Percentiles rank a stretch among this genome's conserved stretches.
Evolutionary conservation across 2,329 filamentous ascomycete genomes (phyloP).

Genomic region (Coniochaeta sp.): DNA sequence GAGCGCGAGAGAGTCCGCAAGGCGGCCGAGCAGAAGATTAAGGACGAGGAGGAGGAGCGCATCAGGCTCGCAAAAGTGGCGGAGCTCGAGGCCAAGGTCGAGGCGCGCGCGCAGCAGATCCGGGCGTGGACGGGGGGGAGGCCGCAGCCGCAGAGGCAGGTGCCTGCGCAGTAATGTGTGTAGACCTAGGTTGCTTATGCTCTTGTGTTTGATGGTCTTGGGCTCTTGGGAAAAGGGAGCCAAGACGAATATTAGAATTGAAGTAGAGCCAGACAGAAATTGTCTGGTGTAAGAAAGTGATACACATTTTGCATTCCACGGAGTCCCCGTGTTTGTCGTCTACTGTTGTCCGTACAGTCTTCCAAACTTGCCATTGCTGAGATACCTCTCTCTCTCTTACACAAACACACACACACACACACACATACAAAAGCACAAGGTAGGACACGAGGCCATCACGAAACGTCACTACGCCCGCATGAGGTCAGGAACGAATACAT

Average conservation of each 20-base stretch:
- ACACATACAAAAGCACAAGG: too few relatives aligned
- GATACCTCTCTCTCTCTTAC: too few relatives aligned
- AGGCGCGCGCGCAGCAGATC: constrained; percentile 40
- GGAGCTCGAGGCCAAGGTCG: constrained; percentile 52
- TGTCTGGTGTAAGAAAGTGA: neutral
- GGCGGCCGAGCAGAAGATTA: constrained; percentile 43
- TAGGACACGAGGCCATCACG: too few relatives aligned
- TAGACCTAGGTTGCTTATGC: too few relatives aligned
- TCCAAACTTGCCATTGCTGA: too few relatives aligned
- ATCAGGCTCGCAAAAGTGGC: constrained; percentile 47
- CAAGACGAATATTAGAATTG: neutral
- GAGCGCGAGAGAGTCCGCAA: constrained; percentile 66
- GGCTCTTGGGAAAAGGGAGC: neutral
- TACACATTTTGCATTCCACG: too few relatives aligned
- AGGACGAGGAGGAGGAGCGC: constrained; percentile 44
- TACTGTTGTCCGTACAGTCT: too few relatives aligned
- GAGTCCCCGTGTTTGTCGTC: too few relatives aligned
- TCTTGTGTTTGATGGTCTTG: neutral
- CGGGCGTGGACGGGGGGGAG: constrained; percentile 40
- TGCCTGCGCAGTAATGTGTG: neutral
- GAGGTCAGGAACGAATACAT: constrained; percentile 4
- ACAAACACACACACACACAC: neutral
- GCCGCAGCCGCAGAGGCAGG: constrained; percentile 1
- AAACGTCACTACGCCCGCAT: neutral
- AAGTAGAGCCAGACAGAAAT: neutral